A percentile compares a stretch with the other conserved stretches of the same genome.
Conservation (phyloP, 78 protist species). For the Polysphondylium violaceum region DNA sequence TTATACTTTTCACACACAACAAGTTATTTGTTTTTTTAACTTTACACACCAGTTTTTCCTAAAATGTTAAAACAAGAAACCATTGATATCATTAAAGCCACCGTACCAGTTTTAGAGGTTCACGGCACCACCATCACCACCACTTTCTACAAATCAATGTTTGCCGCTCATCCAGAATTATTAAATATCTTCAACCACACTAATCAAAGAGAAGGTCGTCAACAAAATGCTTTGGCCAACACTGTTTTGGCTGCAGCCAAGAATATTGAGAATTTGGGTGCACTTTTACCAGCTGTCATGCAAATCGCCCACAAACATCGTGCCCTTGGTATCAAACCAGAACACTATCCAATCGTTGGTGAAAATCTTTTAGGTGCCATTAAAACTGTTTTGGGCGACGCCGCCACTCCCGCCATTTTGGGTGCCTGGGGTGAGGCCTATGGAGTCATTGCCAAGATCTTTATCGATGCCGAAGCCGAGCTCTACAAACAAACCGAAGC, state of each 20-base stretch:
- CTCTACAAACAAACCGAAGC: background rate
- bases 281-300: conserved; percentile 4
- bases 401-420: conserved; percentile 4
- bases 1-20: too few species aligned
- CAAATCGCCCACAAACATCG: conserved; percentile 48
- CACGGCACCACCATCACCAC: conserved; percentile 11
- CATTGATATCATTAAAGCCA: conserved; percentile 7
- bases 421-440: conserved; percentile 47
- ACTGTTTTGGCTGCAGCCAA: conserved; percentile 23
- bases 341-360: conserved; percentile 50
- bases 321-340: conserved; percentile 36
- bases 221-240: conserved; percentile 27
- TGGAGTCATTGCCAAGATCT: conserved; percentile 15
- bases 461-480: conserved; percentile 25
- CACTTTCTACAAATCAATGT: conserved; percentile 33
- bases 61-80: conserved; percentile 15
- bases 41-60: too few species aligned
- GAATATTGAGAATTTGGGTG: conserved; percentile 26
- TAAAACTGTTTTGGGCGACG: conserved; percentile 2
- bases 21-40: too few species aligned
- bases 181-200: conserved; percentile 50
- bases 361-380: conserved; percentile 20
- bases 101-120: conserved; percentile 18
- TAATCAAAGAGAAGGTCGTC: conserved; percentile 34
- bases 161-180: conserved; percentile 18